These are phyloP conservation scores for Aphanomyces cochlioides DNA, from an alignment of 352 stramenopile genomes.

Conservation along the genomic window DNA sequence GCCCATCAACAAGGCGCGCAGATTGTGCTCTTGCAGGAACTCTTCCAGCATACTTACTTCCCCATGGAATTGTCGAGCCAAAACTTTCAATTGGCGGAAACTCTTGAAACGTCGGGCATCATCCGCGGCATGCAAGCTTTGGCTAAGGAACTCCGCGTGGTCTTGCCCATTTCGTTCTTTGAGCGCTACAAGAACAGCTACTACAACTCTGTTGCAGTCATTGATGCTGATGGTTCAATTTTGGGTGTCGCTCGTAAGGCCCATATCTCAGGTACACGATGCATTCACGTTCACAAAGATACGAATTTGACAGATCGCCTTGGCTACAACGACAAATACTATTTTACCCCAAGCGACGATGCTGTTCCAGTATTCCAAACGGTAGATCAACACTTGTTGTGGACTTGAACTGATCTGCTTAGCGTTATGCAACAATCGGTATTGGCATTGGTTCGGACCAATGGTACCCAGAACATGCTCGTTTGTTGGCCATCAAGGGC, in stretches of 20 bases:
- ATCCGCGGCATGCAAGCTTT: slow-evolving; percentile 84
- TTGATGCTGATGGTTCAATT: slow-evolving; percentile 84
- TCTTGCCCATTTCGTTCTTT: slow-evolving; percentile 91
- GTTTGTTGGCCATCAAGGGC: slow-evolving; percentile 81
- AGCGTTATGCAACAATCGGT: slow-evolving; percentile 84
- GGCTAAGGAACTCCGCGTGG: slow-evolving; percentile 87
- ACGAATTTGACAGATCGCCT: slow-evolving; percentile 57
- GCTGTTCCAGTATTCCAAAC: slow-evolving; percentile 88
- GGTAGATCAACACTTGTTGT: slow-evolving; percentile 33
- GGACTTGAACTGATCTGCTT: not conserved
- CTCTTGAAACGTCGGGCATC: slow-evolving; percentile 75
- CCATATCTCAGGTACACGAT: slow-evolving; percentile 74
- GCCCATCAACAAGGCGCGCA: slow-evolving; percentile 82
- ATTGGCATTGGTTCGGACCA: slow-evolving; percentile 90
- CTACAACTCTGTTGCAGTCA: slow-evolving; percentile 90
- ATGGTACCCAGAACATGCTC: slow-evolving; percentile 89
- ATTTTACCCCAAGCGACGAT: slow-evolving; percentile 88
- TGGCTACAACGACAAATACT: slow-evolving; percentile 91
- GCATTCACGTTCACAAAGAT: not conserved
- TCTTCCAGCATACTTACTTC: slow-evolving; percentile 91
- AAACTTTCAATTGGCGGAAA: slow-evolving; percentile 86
- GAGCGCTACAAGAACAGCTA: slow-evolving; percentile 87
- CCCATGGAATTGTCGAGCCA: slow-evolving; percentile 85
- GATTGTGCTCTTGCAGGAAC: slow-evolving; percentile 88
- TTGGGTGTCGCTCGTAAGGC: slow-evolving; percentile 87